Evolutionary conservation across 2,329 filamentous ascomycete genomes (phyloP).

Genomic region (Diatrype stigma): DNA sequence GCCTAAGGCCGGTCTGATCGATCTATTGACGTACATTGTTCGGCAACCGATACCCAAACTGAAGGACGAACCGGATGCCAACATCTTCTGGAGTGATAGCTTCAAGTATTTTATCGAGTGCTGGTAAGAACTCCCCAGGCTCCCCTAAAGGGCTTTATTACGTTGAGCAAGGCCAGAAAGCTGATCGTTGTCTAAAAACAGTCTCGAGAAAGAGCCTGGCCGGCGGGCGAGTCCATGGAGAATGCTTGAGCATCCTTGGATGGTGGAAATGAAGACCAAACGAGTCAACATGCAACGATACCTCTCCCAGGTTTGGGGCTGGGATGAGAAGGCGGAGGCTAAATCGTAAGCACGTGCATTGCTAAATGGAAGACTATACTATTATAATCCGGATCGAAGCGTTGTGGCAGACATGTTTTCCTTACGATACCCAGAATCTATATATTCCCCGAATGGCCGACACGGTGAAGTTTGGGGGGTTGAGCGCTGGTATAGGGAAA

Average conservation of each 20-base stretch:
- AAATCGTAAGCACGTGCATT: slow-evolving; percentile 11
- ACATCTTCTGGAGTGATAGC: slow-evolving; percentile 91
- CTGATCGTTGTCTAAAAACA: slow-evolving; percentile 35
- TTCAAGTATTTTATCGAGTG: slow-evolving; percentile 99
- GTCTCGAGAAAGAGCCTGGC: slow-evolving; percentile 87
- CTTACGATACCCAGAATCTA: too few relatives aligned
- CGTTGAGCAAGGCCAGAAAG: too few relatives aligned
- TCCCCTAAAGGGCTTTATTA: too few relatives aligned
- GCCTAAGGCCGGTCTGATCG: slow-evolving; percentile 86
- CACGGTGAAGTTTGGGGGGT: too few relatives aligned
- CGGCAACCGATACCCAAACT: slow-evolving; percentile 90
- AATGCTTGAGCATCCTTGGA: slow-evolving; percentile 99
- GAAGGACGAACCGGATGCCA: slow-evolving; percentile 87
- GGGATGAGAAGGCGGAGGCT: slow-evolving; percentile 64
- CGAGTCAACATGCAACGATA: slow-evolving; percentile 98
- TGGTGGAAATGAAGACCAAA: slow-evolving; percentile 92
- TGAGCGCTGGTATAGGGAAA: too few relatives aligned
- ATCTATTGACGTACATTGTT: slow-evolving; percentile 95
- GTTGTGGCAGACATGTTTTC: too few relatives aligned
- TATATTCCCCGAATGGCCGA: too few relatives aligned
- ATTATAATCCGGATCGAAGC: too few relatives aligned
- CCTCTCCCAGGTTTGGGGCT: slow-evolving; percentile 92
- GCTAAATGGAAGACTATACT: too few relatives aligned
- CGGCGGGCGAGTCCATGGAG: slow-evolving; percentile 93
- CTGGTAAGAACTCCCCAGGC: slow-evolving; percentile 75